phyloP scores from a whole-genome alignment of 2,329 filamentous ascomycete genomes.

The Exophiala oligosperma region DNA sequence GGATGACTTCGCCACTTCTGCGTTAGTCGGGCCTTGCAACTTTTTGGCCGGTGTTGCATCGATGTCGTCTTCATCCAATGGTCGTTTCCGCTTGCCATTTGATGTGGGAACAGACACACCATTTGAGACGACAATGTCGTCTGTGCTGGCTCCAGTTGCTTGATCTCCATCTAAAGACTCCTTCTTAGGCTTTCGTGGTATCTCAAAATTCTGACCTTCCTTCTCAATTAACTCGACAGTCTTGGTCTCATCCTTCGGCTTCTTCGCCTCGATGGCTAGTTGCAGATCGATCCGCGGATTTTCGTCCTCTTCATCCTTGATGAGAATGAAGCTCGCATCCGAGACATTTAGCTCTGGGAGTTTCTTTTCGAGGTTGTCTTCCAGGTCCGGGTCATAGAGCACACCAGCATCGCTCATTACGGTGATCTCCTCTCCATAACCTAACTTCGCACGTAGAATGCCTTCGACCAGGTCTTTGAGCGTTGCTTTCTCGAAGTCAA shows the following conservation, averaged over 20 bases:
- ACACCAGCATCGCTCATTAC: conserved; percentile 72
- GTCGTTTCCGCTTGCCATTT: conserved; percentile 25
- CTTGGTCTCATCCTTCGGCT: conserved; percentile 38
- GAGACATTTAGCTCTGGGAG: conserved; percentile 75
- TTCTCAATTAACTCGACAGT: conserved; percentile 40
- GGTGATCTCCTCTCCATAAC: conserved; percentile 79
- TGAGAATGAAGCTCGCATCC: conserved; percentile 72
- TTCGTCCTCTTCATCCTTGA: conserved; percentile 71
- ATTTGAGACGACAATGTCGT: conserved; percentile 13
- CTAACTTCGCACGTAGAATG: conserved; percentile 68
- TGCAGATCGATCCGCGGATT: conserved; percentile 75
- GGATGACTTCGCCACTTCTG: conserved; percentile 8
- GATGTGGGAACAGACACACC: conserved; percentile 1
- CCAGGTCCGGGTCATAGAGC: conserved; percentile 88
- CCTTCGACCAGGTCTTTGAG: conserved; percentile 76
- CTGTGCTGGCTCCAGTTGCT: conserved; percentile 4
- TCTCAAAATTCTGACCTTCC: conserved; percentile 38
- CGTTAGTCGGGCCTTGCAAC: conserved; percentile 13
- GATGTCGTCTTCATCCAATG: conserved; percentile 18
- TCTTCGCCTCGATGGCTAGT: conserved; percentile 49
- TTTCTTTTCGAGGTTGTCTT: conserved; percentile 79
- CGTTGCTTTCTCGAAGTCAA: conserved; percentile 71
- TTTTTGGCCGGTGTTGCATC: conserved; percentile 25
- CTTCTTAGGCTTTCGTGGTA: conserved; percentile 49
- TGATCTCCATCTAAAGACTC: conserved; percentile 15